Conservation (phyloP, 2,329 filamentous ascomycete species). For the Neospermospora avenae region DNA sequence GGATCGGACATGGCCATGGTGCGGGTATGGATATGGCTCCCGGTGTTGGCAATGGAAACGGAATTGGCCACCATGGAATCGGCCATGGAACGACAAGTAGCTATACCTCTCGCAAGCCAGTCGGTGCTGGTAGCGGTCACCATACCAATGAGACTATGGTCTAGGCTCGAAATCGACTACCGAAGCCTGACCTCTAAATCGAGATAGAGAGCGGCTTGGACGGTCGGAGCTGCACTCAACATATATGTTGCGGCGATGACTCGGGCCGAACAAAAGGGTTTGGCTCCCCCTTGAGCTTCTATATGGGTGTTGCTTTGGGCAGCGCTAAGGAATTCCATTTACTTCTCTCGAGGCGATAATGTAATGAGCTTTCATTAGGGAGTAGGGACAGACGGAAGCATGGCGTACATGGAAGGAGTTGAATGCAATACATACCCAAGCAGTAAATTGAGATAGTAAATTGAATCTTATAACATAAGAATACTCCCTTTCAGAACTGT, state of each 20-base stretch:
- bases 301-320: too few species aligned
- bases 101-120: background rate
- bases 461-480: background rate
- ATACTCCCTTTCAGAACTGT: background rate
- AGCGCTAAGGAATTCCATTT: too few species aligned
- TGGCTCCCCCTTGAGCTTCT: too few species aligned
- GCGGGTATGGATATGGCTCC: background rate
- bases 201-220: background rate
- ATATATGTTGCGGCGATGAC: too few species aligned
- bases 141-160: background rate
- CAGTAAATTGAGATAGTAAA: background rate
- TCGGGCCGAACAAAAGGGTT: too few species aligned
- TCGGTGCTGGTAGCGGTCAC: background rate
- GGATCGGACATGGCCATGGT: constrained; percentile 1
- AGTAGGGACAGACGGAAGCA: background rate
- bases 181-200: background rate
- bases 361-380: too few species aligned
- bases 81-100: background rate
- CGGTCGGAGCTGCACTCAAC: too few species aligned
- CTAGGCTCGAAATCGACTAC: background rate
- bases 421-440: background rate
- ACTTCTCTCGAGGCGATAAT: too few species aligned
- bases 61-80: background rate
- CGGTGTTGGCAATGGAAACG: background rate
- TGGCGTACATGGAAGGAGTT: background rate